phyloP scores from a whole-genome alignment of 2,329 filamentous ascomycete genomes.

The Pseudocercospora musae region DNA sequence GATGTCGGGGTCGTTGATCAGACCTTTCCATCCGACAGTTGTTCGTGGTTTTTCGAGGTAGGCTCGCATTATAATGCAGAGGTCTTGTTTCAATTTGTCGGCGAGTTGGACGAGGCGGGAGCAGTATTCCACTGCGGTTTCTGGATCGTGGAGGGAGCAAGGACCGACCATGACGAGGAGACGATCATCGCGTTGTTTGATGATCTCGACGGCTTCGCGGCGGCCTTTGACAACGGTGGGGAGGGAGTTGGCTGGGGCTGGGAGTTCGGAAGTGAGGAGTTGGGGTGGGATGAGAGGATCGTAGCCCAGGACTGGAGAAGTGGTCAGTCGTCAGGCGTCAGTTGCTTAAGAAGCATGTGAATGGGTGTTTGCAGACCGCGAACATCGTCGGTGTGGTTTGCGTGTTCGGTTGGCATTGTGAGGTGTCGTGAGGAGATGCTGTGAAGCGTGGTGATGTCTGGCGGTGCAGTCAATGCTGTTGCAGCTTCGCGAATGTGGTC shows the following conservation, averaged over 20 bases:
- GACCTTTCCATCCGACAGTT: conserved; percentile 97
- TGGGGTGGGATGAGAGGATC: conserved; percentile 88
- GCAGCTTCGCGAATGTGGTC: not conserved
- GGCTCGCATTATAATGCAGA: conserved; percentile 94
- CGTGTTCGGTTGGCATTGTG: conserved; percentile 19
- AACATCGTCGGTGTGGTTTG: conserved; percentile 47
- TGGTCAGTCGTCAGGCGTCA: conserved; percentile 15
- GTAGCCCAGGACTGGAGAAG: conserved; percentile 74
- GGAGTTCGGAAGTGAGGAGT: conserved; percentile 82
- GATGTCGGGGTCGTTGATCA: conserved; percentile 99
- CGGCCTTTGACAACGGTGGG: conserved; percentile 70
- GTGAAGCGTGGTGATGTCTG: not conserved
- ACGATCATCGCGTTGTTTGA: conserved; percentile 76
- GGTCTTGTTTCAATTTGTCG: conserved; percentile 74
- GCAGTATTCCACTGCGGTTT: conserved; percentile 83
- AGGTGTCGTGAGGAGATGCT: not conserved
- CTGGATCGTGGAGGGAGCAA: conserved; percentile 95
- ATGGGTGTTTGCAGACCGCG: conserved; percentile 44
- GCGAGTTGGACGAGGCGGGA: conserved; percentile 71
- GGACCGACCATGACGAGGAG: conserved; percentile 93
- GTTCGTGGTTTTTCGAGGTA: conserved; percentile 99
- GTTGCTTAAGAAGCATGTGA: not conserved
- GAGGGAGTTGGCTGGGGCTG: conserved; percentile 58
- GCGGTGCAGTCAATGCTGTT: not conserved
- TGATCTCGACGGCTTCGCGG: conserved; percentile 67